Conservation (phyloP, 148 eudicot species). For the Silene uniflora region DNA sequence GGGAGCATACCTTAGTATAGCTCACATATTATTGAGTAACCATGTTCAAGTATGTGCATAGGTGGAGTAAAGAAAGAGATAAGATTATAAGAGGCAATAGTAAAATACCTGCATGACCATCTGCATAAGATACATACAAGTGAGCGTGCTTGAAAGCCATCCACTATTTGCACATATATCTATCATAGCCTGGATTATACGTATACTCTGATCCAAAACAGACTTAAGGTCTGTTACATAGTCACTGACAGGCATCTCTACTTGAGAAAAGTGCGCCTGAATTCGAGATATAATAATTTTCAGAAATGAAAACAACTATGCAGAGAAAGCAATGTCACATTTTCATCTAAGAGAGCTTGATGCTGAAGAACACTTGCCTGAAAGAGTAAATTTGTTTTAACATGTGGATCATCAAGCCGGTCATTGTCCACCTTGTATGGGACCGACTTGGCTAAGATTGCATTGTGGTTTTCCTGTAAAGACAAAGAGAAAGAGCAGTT, state of each 20-base stretch:
- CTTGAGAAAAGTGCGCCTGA: conserved; percentile 96
- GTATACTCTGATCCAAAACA: conserved; percentile 96
- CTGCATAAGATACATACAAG: conserved; percentile 94
- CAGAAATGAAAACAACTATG: conserved; percentile 5
- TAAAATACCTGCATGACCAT: conserved; percentile 91
- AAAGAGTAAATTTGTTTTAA: conserved; percentile 86
- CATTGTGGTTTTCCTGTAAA: conserved; percentile 79
- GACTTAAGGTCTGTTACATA: conserved; percentile 93
- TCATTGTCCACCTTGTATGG: conserved; percentile 67
- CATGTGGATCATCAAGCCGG: conserved; percentile 95
- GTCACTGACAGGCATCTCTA: conserved; percentile 87
- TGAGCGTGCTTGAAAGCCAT: conserved; percentile 89
- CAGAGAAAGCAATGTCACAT: not conserved
- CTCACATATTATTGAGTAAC: not conserved
- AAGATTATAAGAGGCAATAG: not conserved
- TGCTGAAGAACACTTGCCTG: conserved; percentile 43
- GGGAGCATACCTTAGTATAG: not conserved
- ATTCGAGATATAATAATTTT: conserved; percentile 13
- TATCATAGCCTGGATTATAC: conserved; percentile 99
- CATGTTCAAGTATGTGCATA: not conserved
- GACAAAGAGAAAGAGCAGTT: conserved; percentile 13
- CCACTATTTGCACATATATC: conserved; percentile 97
- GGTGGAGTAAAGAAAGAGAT: not conserved
- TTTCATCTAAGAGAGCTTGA: not conserved
- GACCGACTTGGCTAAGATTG: conserved; percentile 58